Evolutionary conservation across 805 yeast species (phyloP).

Genomic region (Komagataella kurtzmanii): DNA sequence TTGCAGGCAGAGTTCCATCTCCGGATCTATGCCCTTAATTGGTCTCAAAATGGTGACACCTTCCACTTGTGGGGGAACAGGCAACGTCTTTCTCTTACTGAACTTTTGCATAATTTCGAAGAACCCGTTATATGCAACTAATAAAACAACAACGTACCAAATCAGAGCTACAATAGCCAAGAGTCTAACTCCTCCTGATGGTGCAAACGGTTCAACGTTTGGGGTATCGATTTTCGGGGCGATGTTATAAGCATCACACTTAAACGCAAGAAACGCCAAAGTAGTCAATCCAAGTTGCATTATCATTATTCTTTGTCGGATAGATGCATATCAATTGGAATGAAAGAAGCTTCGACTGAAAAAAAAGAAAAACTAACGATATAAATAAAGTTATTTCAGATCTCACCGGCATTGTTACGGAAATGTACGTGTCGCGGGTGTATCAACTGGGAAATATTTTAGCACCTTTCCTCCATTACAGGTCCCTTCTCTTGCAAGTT

Average conservation of each 20-base stretch:
- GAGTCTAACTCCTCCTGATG: not conserved
- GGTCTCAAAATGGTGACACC: slow-evolving; percentile 77
- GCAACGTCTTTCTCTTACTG: slow-evolving; percentile 10
- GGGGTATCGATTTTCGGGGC: not conserved
- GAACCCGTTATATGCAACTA: slow-evolving; percentile 15
- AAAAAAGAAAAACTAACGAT: too few relatives aligned
- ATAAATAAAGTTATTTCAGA: not conserved
- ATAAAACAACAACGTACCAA: slow-evolving; percentile 16
- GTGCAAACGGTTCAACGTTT: not conserved
- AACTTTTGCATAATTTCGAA: slow-evolving; percentile 12
- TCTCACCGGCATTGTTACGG: not conserved
- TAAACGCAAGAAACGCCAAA: not conserved
- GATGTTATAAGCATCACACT: not conserved
- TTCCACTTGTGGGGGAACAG: slow-evolving; percentile 25
- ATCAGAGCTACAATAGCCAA: slow-evolving; percentile 9
- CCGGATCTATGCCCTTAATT: slow-evolving; percentile 73
- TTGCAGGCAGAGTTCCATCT: slow-evolving; percentile 51
- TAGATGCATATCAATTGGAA: not conserved
- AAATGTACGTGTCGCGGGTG: not conserved
- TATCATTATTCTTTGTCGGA: not conserved
- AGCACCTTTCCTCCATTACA: not conserved
- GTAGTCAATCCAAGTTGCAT: not conserved
- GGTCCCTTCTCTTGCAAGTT: not conserved
- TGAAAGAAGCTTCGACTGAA: not conserved
- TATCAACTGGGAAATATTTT: too few relatives aligned